Base-by-base conservation (phyloP, 208 protist species). In the Blastocrithidia nonstop region DNA sequence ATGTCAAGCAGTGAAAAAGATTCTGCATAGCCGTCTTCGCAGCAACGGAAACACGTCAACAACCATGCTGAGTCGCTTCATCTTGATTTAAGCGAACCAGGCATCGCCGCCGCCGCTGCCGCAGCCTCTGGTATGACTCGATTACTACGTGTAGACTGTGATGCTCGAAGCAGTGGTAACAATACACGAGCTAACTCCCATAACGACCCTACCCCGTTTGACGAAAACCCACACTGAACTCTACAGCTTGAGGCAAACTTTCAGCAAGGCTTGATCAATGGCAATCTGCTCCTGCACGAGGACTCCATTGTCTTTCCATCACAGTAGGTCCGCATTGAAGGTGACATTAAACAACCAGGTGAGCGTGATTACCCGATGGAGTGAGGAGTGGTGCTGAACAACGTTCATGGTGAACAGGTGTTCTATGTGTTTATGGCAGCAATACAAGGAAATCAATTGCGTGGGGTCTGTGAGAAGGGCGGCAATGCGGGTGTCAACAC, bases 361-460 rank as follows among this genome's bases (percentile, higher is more conserved):
- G 69, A 86, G 50, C 67, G 68, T 11, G 78, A 92, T 31, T 86
- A 80, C 55, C 74, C 83, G 16, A 82, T 92, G 66, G 83, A 92
- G 60, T 92, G 78, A 75, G 75, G 63, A 25, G 71, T 84, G 9
- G 60, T 77, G 25, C 55, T 92, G 4, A 60, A 71, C 28, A 55
- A 55, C 13, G 37, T 45, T 15, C 62, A 61, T 36, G 75, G 63
- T 0, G 71, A 83, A 48, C 68, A 76, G 26, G 47, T 67, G 32
- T 82, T 85, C 41, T 92, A 79, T 47, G 59, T 84, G 15, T 92
- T 92, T 57, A 53, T 81, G 22, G 83, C 63, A 3, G 71, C 78
- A 46, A 57, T 92, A 25, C 83, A 92, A 44, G 82, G 82, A 25
- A 85, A 92, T 60, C 71, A 82, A 29, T 57, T 92, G 31, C 77